These are phyloP conservation scores for Geranium brycei DNA, from an alignment of 345 rosid species.

Conservation along the genomic window DNA sequence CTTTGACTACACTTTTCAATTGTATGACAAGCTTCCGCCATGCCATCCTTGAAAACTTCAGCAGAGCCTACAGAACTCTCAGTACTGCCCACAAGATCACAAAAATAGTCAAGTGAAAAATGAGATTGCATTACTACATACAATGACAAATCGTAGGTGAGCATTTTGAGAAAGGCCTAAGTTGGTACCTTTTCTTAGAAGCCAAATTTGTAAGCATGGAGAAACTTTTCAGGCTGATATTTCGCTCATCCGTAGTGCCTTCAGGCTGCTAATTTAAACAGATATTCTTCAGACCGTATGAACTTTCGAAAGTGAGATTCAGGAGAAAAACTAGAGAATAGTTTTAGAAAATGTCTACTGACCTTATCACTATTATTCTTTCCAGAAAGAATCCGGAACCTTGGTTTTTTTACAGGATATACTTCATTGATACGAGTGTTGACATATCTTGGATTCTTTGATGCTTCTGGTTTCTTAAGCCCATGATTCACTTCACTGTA, in stretches of 20 bases:
- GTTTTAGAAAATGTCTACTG: conserved; percentile 4
- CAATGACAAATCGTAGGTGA: background rate
- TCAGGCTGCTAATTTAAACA: conserved; percentile 28
- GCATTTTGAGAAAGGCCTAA: background rate
- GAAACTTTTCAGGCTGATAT: conserved; percentile 29
- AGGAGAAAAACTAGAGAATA: conserved; percentile 4
- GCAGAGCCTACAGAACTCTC: conserved; percentile 26
- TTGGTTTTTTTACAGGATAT: conserved; percentile 65
- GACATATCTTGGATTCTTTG: conserved; percentile 47
- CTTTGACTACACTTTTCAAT: conserved; percentile 46
- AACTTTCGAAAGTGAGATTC: background rate
- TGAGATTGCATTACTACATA: background rate
- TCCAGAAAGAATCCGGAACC: conserved; percentile 33
- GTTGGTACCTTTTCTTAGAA: conserved; percentile 36
- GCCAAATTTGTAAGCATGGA: conserved; percentile 42
- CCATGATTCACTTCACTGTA: conserved; percentile 26
- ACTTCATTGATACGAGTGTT: conserved; percentile 63
- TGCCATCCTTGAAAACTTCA: conserved; percentile 30
- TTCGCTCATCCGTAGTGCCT: conserved; percentile 29
- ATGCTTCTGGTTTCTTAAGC: conserved; percentile 35
- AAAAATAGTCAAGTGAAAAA: conserved; percentile 4
- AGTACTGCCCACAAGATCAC: conserved; percentile 25
- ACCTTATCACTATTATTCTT: conserved; percentile 68
- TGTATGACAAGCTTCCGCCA: conserved; percentile 23
- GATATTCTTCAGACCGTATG: background rate